These are phyloP conservation scores for Murraya paniculata DNA, from an alignment of 345 rosid genomes.

Conservation along the genomic window DNA sequence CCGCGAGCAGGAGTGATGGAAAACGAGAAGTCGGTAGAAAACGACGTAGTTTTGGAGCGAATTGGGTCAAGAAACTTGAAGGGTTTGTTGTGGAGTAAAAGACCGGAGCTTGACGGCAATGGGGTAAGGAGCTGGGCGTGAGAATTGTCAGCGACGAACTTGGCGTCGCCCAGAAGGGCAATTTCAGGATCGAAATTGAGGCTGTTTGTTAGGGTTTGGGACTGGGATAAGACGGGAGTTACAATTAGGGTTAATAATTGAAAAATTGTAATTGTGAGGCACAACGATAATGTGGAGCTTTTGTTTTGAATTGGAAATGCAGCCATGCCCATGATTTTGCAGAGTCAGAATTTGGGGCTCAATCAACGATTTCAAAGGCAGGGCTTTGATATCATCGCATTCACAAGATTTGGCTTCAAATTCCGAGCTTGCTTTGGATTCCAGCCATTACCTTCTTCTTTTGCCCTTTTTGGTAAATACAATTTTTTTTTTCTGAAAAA, in stretches of 20 bases:
- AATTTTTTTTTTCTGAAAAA: too few relatives aligned
- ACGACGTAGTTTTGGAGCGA: constrained; percentile 26
- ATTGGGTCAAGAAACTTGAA: constrained; percentile 28
- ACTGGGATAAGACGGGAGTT: constrained; percentile 15
- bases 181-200: constrained; percentile 32
- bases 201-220: constrained; percentile 18
- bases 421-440: background rate
- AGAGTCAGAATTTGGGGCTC: background rate
- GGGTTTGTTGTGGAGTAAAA: constrained; percentile 30
- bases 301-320: constrained; percentile 1
- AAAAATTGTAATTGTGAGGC: constrained; percentile 4
- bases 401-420: background rate
- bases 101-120: constrained; percentile 32
- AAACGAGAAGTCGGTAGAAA: constrained; percentile 41
- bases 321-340: constrained; percentile 30
- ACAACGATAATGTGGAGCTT: constrained; percentile 3
- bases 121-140: constrained; percentile 28
- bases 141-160: constrained; percentile 20
- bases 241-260: constrained; percentile 18
- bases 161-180: constrained; percentile 40
- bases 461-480: background rate
- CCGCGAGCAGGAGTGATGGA: constrained; percentile 20
- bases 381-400: background rate
- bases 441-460: background rate
- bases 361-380: background rate